These are phyloP conservation scores for Dactylorhiza incarnata DNA, from an alignment of 106 monocot species.

Conservation along the genomic window DNA sequence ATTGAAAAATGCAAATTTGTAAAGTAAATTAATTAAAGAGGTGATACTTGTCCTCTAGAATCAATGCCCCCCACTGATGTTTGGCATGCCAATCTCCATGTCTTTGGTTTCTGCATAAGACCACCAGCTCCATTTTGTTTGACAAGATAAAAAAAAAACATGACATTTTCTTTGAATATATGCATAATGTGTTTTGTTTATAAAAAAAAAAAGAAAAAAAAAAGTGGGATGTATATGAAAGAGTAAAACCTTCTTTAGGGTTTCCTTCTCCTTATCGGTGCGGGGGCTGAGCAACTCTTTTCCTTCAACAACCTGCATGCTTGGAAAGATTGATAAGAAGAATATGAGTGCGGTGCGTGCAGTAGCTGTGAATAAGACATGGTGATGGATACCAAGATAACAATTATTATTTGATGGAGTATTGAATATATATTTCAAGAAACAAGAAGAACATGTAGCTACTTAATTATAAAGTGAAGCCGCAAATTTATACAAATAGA, in stretches of 20 bases:
- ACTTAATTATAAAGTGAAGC: too few relatives aligned
- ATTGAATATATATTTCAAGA: too few relatives aligned
- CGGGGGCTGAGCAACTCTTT: conserved; percentile 56
- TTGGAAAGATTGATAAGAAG: background rate
- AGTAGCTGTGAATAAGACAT: too few relatives aligned
- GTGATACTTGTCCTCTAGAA: conserved; percentile 60
- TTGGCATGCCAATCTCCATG: conserved; percentile 90
- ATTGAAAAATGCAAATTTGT: background rate
- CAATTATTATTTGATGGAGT: too few relatives aligned
- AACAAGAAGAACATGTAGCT: too few relatives aligned
- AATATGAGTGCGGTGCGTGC: too few relatives aligned
- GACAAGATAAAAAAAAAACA: background rate
- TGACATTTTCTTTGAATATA: background rate
- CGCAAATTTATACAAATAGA: too few relatives aligned
- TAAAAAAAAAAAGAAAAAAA: background rate
- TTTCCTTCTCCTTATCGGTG: conserved; percentile 71
- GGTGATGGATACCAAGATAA: too few relatives aligned
- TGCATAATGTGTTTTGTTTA: background rate
- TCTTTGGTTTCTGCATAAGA: conserved; percentile 64
- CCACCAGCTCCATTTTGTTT: background rate
- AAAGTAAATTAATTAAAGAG: background rate
- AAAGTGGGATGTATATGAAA: background rate
- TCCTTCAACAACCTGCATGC: conserved; percentile 60
- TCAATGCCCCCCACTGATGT: conserved; percentile 61
- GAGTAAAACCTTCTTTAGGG: conserved; percentile 54